Conservation (phyloP, 2,329 filamentous ascomycete species). For the Trichoderma lentiforme region DNA sequence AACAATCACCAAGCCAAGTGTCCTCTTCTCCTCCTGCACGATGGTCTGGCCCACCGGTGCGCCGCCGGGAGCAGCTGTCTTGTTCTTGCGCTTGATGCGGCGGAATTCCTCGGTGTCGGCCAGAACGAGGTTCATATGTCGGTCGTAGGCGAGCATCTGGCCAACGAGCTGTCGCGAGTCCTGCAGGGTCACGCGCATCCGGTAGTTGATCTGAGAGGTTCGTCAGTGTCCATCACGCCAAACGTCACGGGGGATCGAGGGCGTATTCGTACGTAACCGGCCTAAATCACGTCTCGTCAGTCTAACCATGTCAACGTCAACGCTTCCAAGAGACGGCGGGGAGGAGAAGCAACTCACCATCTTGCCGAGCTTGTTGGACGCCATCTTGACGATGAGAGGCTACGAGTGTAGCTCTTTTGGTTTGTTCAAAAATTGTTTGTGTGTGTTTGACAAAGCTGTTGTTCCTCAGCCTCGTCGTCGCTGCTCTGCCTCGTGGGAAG, state of each 20-base stretch:
- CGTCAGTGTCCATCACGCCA: conserved; percentile 16
- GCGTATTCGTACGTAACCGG: conserved; percentile 63
- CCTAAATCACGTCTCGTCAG: conserved; percentile 48
- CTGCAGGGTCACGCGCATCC: conserved; percentile 94
- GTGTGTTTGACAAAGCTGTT: neutral
- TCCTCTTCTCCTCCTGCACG: conserved; percentile 94
- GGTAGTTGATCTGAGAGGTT: conserved; percentile 83
- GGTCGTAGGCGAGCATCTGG: conserved; percentile 98
- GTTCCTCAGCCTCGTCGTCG: conserved; percentile 13
- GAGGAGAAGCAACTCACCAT: conserved; percentile 64
- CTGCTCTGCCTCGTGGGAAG: conserved; percentile 17
- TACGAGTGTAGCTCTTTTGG: conserved; percentile 11
- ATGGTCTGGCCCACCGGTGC: conserved; percentile 62
- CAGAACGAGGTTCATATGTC: conserved; percentile 99
- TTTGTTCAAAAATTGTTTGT: conserved; percentile 17
- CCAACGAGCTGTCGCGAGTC: conserved; percentile 96
- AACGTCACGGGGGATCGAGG: conserved; percentile 28
- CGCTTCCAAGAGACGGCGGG: conserved; percentile 32
- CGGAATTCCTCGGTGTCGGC: conserved; percentile 98
- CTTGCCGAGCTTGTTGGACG: conserved; percentile 86
- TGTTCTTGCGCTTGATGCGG: conserved; percentile 80
- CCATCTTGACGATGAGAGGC: conserved; percentile 16
- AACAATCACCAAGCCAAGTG: conserved; percentile 90
- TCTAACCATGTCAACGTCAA: conserved; percentile 61
- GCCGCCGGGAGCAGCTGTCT: conserved; percentile 63